Evolutionary conservation across 768 basidiomycete genomes (phyloP), one percentile per base, ranked within the genome.

Genomic region (Exsudoporus frostii): DNA sequence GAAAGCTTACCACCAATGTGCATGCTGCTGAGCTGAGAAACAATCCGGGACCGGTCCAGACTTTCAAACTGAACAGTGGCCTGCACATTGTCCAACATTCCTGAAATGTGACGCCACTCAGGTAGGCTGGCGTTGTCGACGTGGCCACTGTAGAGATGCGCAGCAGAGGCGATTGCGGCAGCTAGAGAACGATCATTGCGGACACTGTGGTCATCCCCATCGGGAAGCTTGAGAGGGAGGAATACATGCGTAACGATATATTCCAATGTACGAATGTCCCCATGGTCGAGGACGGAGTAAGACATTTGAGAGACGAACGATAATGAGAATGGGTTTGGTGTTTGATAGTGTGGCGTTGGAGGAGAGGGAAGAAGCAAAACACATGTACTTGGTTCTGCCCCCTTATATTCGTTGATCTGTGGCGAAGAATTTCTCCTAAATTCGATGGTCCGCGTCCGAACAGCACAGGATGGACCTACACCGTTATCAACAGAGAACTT

Each of bases 171-270:
- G 1, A 70, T 47, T 4, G 61, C 50, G 9, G 43, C 34, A 41
- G 64, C 58, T 1, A 79, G 60, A 0, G 62, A 57, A 20, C 54
- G 48, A 5, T 77, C 71, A 8, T 64, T 60, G 9, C 45, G 20
- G 44, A 56, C 3, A 8, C 20, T 53, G n/a, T 60, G 51, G 50
- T 79, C 76, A 14, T 73, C 65, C 6, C 62, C 52, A 36, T 71
- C 70, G 0, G 78, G 78, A 4, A 78, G 63, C 36, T 65, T 66
- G 1, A 74, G 71, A 3, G 78, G 79, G 6, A 71, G 56, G 55
- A 79, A 76, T 0, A 80, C 64, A 43, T 80, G 79, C 11, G 72
- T 71, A 14, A 76, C 48, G 27, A 71, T 57, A 56, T 76, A 80
- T 40, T 57, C 41, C 22, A 52, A n/a, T 15, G 52, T 37, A 38